A percentile compares a stretch with the other conserved stretches of the same genome.
Evolutionary conservation across 129 eudicot species (phyloP).

Genomic region (Daucus carota): DNA sequence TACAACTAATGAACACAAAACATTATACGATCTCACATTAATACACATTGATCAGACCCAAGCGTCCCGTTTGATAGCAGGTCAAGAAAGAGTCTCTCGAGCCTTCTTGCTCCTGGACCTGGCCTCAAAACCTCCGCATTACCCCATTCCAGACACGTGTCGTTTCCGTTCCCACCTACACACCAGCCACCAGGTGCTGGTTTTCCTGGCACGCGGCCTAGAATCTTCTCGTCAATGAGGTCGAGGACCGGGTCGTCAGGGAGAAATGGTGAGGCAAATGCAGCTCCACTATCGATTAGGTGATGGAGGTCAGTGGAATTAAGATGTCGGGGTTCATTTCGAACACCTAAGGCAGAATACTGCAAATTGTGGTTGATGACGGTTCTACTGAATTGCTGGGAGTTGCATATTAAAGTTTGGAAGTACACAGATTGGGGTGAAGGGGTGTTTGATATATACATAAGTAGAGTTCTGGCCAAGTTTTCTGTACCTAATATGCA

Average conservation of each 20-base stretch:
- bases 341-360: conserved; percentile 34
- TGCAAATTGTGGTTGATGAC: conserved; percentile 68
- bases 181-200: conserved; percentile 97
- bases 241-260: conserved; percentile 62
- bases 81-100: conserved; percentile 49
- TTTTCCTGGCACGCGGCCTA: conserved; percentile 44
- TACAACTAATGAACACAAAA: conserved; percentile 11
- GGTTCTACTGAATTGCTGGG: conserved; percentile 50
- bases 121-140: conserved; percentile 89
- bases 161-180: conserved; percentile 46
- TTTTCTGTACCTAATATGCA: conserved; percentile 80
- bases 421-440: conserved; percentile 62
- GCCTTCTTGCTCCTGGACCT: conserved; percentile 71
- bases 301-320: conserved; percentile 35
- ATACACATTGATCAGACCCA: conserved; percentile 52
- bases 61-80: conserved; percentile 42
- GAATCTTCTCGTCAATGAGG: conserved; percentile 56
- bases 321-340: conserved; percentile 36
- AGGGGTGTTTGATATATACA: conserved; percentile 83
- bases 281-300: conserved; percentile 56
- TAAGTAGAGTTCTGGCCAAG: conserved; percentile 75
- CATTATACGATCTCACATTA: conserved; percentile 30
- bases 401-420: conserved; percentile 75
- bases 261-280: conserved; percentile 62
- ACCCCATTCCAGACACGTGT: conserved; percentile 70